Conservation (phyloP, 176 grass and related monocot species). For the Aegilops tauschii region DNA sequence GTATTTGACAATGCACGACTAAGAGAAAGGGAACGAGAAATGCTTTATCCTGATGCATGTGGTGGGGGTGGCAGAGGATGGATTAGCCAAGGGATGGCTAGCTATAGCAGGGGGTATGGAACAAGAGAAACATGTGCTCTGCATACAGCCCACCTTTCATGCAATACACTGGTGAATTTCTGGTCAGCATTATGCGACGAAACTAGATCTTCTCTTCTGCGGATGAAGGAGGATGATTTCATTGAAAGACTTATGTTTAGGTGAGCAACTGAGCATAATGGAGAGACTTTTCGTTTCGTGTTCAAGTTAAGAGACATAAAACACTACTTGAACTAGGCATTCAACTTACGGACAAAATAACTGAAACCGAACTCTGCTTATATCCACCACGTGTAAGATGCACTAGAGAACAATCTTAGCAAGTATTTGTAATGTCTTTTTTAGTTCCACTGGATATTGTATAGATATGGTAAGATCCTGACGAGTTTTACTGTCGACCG, state of each 20-base stretch:
- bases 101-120: conserved; percentile 72
- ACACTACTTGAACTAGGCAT: conserved; percentile 1
- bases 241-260: conserved; percentile 95
- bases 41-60: conserved; percentile 99
- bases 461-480: background rate
- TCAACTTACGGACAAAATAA: conserved; percentile 6
- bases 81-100: conserved; percentile 88
- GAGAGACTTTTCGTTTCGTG: background rate
- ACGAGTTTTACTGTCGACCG: background rate
- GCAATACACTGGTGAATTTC: conserved; percentile 91
- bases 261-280: conserved; percentile 33
- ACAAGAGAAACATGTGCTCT: conserved; percentile 89
- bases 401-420: conserved; percentile 6
- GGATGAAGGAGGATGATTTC: conserved; percentile 98
- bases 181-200: conserved; percentile 90
- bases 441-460: conserved; percentile 8
- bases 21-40: conserved; percentile 89
- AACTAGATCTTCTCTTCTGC: conserved; percentile 83
- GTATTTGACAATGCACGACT: conserved; percentile 95
- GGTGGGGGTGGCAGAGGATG: conserved; percentile 90
- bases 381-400: conserved; percentile 24
- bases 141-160: conserved; percentile 87
- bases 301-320: background rate
- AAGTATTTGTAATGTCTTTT: background rate
- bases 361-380: background rate